Conservation (phyloP, 2,329 filamentous ascomycete genomes). For the Dactylonectria estremocensis region DNA sequence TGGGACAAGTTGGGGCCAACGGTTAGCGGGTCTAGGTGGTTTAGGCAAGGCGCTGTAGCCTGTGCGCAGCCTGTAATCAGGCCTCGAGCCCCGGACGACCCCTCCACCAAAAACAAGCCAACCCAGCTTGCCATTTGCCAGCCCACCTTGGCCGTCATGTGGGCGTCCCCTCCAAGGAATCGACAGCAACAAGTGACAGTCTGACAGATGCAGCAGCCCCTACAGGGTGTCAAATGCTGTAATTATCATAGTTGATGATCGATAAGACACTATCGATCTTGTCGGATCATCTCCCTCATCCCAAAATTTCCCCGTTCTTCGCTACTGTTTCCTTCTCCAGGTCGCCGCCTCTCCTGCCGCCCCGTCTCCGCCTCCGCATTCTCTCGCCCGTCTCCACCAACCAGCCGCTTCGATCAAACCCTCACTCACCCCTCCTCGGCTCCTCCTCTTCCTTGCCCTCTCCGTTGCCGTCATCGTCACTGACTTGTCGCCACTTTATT, state of each 20-base stretch:
- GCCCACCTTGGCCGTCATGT: constrained; percentile 26
- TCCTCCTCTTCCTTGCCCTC: constrained; percentile 1
- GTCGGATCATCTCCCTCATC: constrained; percentile 29
- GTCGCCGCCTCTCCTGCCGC: neutral
- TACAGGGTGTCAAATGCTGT: neutral
- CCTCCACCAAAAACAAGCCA: constrained; percentile 26
- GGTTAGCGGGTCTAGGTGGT: constrained; percentile 13
- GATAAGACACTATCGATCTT: constrained; percentile 21
- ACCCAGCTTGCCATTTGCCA: constrained; percentile 15
- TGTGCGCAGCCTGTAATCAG: neutral
- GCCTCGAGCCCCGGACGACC: constrained; percentile 14
- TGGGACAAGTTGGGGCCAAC: constrained; percentile 11
- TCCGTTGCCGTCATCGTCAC: constrained; percentile 7
- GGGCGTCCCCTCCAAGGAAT: constrained; percentile 29
- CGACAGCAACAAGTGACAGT: constrained; percentile 16
- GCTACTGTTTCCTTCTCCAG: neutral
- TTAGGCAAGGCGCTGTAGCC: constrained; percentile 22
- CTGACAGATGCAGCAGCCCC: constrained; percentile 13
- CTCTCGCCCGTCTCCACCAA: constrained; percentile 13
- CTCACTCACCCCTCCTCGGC: neutral
- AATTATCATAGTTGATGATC: neutral
- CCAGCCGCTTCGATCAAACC: constrained; percentile 11
- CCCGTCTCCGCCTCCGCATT: constrained; percentile 13
- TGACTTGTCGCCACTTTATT: constrained; percentile 5
- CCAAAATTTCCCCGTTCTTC: constrained; percentile 10